Evolutionary conservation across 2,329 filamentous ascomycete genomes (phyloP).

Genomic region (Phaeosphaeria sp.): DNA sequence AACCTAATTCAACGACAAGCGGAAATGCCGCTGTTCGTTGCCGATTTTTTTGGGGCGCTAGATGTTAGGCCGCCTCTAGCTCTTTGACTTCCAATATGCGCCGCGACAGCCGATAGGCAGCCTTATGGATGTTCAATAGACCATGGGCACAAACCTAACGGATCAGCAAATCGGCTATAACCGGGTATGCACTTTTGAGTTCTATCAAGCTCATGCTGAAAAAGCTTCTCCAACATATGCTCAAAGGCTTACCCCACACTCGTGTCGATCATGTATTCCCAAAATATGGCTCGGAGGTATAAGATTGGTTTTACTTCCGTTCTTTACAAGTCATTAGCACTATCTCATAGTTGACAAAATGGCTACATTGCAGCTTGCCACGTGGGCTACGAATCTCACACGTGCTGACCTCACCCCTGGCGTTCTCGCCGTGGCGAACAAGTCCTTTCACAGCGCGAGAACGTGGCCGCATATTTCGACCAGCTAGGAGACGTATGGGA

Average conservation of each 20-base stretch:
- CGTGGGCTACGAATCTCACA: constrained; percentile 55
- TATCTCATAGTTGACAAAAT: constrained; percentile 32
- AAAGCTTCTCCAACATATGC: background rate
- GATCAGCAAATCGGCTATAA: background rate
- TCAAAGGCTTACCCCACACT: background rate
- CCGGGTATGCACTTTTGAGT: background rate
- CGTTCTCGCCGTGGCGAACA: constrained; percentile 54
- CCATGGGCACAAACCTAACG: background rate
- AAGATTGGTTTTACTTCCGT: no score
- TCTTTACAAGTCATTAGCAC: background rate
- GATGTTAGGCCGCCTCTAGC: background rate
- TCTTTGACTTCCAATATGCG: background rate
- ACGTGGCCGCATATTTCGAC: constrained; percentile 49
- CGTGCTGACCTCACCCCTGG: constrained; percentile 50
- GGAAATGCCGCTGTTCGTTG: background rate
- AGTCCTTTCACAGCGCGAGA: constrained; percentile 56
- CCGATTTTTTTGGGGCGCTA: background rate
- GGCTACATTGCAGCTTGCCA: constrained; percentile 58
- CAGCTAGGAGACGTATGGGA: constrained; percentile 56
- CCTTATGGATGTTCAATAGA: background rate
- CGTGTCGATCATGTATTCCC: background rate
- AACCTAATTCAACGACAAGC: background rate
- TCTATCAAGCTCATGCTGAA: background rate
- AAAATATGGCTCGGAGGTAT: no score
- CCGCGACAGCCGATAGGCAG: background rate